Evolutionary conservation across 768 basidiomycete genomes (phyloP), one percentile per base, ranked within the genome.

Genomic region (Naganishia friedmannii): DNA sequence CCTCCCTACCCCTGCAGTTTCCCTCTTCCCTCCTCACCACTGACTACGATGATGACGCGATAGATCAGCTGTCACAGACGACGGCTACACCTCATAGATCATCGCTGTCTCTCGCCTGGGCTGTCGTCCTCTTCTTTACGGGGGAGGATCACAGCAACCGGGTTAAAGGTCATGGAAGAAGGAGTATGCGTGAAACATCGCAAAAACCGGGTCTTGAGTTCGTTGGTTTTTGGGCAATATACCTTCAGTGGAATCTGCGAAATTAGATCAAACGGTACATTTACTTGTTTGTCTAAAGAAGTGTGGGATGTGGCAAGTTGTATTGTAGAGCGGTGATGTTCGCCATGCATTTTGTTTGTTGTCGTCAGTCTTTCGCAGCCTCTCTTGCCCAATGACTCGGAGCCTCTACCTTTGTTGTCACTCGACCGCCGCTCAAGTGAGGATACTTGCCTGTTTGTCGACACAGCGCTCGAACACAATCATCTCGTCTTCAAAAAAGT

Each of bases 261-360:
- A 69, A 69, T 69, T 69, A 69, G 68, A 69, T 69, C 68, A 34
- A 42, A 53, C 65, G 65, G 65, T 66, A 66, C 53, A 66, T 66
- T 65, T 51, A 1, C 23, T 51, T 46, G 45, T 8, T 7, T 17
- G 37, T 34, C 32, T 28, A 15, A 3, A 29, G 4, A 13, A 17
- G 19, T 5, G 56, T 57, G 19, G 2, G 28, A 15, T 9, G 17
- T 53, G 19, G 7, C 32, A 37, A 7, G 34, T 37, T n/a, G 32
- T 34, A 39, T 19, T 15, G 10, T 10, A 39, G 13, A 23, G 42
- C 15, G 42, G 42, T 42, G 42, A 42, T 10, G 42, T 42, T 5
- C 15, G 15, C 15, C 42, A 42, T 42, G 42, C 15, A 42, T 17
- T 10, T 37, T 12, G 12, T 8, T 15, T 42, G 42, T 42, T 42